Evolutionary conservation across 371 early-diverging fungal species (phyloP).

Genomic region (Saksenaea oblongispora): DNA sequence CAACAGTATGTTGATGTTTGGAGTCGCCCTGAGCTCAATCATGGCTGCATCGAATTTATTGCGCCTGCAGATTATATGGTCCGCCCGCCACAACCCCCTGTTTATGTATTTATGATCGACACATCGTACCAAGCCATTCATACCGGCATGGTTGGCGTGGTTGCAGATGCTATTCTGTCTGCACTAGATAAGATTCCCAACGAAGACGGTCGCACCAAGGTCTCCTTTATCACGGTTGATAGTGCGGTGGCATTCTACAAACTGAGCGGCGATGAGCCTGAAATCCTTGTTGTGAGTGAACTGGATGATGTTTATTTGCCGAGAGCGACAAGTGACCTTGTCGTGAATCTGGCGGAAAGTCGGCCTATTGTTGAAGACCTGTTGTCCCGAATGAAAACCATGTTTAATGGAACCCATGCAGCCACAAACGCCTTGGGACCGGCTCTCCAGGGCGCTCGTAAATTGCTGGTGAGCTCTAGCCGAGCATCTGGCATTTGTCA

Average conservation of each 20-base stretch:
- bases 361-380: constrained; percentile 59
- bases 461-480: constrained; percentile 60
- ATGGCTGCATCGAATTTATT: constrained; percentile 76
- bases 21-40: constrained; percentile 70
- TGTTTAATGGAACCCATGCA: constrained; percentile 60
- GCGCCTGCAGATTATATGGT: constrained; percentile 70
- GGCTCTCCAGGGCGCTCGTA: constrained; percentile 75
- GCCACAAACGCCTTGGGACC: constrained; percentile 68
- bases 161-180: constrained; percentile 63
- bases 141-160: constrained; percentile 56
- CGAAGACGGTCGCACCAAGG: constrained; percentile 72
- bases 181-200: constrained; percentile 79
- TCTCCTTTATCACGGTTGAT: constrained; percentile 81
- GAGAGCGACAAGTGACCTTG: constrained; percentile 65
- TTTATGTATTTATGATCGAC: constrained; percentile 84
- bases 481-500: not conserved
- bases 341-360: constrained; percentile 78
- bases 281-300: constrained; percentile 81
- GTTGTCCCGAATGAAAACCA: constrained; percentile 59
- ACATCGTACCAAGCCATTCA: constrained; percentile 72
- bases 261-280: constrained; percentile 70
- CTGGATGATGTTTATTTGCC: constrained; percentile 78
- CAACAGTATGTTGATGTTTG: constrained; percentile 71
- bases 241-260: constrained; percentile 78
- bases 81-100: constrained; percentile 84